Evolutionary conservation across 805 yeast species (phyloP).

Genomic region (Candida vartiovaarae): DNA sequence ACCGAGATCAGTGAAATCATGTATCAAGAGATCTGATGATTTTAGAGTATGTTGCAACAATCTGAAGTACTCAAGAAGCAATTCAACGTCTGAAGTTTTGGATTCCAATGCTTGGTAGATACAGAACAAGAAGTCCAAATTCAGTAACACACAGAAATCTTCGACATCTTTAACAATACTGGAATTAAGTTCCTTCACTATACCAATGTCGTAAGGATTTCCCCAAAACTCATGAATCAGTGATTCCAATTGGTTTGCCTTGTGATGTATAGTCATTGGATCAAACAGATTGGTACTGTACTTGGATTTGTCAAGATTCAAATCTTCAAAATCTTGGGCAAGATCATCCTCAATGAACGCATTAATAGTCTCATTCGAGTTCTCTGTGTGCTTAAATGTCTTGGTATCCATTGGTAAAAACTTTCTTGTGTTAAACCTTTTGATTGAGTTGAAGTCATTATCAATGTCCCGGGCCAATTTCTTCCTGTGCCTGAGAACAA

Average conservation of each 20-base stretch:
- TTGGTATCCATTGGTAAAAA: slow-evolving; percentile 16
- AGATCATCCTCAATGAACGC: slow-evolving; percentile 9
- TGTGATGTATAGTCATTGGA: slow-evolving; percentile 3
- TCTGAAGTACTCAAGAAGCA: background rate
- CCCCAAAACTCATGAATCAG: background rate
- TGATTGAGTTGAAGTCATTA: slow-evolving; percentile 13
- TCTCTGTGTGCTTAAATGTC: slow-evolving; percentile 15
- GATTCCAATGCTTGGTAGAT: background rate
- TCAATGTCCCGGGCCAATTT: background rate
- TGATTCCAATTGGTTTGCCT: background rate
- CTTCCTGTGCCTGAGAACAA: slow-evolving; percentile 1
- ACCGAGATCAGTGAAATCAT: slow-evolving; percentile 15
- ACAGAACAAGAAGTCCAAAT: background rate
- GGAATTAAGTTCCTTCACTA: background rate
- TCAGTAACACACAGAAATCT: background rate
- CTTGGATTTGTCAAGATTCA: slow-evolving; percentile 6
- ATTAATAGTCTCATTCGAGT: slow-evolving; percentile 1
- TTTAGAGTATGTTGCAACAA: slow-evolving; percentile 1
- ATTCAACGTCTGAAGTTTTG: background rate
- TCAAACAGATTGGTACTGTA: slow-evolving; percentile 11
- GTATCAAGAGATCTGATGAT: background rate
- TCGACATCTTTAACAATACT: background rate
- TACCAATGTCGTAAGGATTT: background rate
- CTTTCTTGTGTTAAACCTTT: slow-evolving; percentile 12
- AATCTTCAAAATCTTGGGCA: slow-evolving; percentile 4